Evolutionary conservation across 179 eudicot species (phyloP).

Genomic region (Patellifolia procumbens): DNA sequence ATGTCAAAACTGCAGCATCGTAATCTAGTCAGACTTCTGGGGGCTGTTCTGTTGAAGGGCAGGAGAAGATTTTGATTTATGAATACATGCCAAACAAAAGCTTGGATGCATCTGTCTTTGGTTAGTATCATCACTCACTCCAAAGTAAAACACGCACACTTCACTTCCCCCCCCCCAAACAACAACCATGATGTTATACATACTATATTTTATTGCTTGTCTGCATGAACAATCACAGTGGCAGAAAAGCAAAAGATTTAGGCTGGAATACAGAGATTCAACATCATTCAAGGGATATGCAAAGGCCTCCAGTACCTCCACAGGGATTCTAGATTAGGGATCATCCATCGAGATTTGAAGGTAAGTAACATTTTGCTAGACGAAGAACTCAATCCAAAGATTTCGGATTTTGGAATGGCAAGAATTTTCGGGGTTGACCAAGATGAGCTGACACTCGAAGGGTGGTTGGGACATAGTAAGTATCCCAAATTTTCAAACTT

Average conservation of each 20-base stretch:
- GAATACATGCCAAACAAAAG: constrained; percentile 52
- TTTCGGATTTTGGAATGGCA: constrained; percentile 52
- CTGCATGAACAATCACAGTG: neutral
- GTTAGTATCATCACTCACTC: constrained; percentile 15
- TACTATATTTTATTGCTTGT: neutral
- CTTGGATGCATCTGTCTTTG: constrained; percentile 41
- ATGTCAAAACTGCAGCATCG: constrained; percentile 50
- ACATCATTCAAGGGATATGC: constrained; percentile 25
- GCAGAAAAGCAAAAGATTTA: constrained; percentile 14
- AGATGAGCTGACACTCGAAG: constrained; percentile 37
- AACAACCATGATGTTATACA: too few relatives aligned
- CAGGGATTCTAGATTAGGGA: constrained; percentile 44
- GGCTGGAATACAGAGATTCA: constrained; percentile 15
- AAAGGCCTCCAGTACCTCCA: constrained; percentile 47
- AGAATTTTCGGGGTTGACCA: constrained; percentile 36
- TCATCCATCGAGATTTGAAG: constrained; percentile 27
- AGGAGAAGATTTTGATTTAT: constrained; percentile 43
- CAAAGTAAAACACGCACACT: neutral
- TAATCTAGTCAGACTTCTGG: constrained; percentile 46
- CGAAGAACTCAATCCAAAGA: constrained; percentile 35
- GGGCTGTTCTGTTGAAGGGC: constrained; percentile 46
- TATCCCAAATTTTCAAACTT: neutral
- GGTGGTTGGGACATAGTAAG: constrained; percentile 44
- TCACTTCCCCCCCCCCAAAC: too few relatives aligned
- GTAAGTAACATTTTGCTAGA: constrained; percentile 40